Evolutionary conservation across 192 early-diverging fungal genomes (phyloP), one percentile per base, ranked within the genome.

Genomic region (Coemansia reversa): DNA sequence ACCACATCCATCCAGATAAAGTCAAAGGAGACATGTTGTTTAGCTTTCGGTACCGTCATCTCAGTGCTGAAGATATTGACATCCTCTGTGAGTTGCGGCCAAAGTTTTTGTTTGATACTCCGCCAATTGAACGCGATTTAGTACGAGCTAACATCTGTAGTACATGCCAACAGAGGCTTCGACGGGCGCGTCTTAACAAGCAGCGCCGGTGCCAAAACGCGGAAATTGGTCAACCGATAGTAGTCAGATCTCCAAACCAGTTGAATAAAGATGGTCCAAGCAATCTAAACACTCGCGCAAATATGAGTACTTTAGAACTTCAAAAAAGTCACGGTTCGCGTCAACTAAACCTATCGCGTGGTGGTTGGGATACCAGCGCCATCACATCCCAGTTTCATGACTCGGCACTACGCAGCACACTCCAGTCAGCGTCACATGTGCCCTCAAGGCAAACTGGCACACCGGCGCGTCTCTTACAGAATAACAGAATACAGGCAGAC

Each of bases 121-220:
- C 59, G 0, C 77, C 71, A 27, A 67, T 80, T 29, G 77, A 80
- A 33, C 51, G 77, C 22, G 62, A 48, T 33, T 55, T 80, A 30
- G 72, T 71, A 12, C 72, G 77, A 7, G 77, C 77, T 22, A 80
- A 80, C 59, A 71, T 80, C 19, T 80, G 77, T 66, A 80, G 78
- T 50, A 80, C 78, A 29, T 80, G 78, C 14, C 78, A 80, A 63
- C 78, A 80, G 60, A 53, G 78, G 9, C 62, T 80, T 24, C 68
- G 78, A 14, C 48, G 78, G 27, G 78, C 78, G n/a, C 72, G 78
- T 2, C 42, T 63, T 16, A 32, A 28, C 45, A 53, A 55, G 11
- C 53, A 30, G n/a, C 63, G 45, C 45, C 39, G 35, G 20, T 51
- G 19, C 23, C 12, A 30, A 24, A 25, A 16, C 45, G 7, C 33